Percentiles rank a stretch among this genome's conserved stretches.
Evolutionary conservation across 2,329 filamentous ascomycete genomes (phyloP).

Genomic region (Colletotrichum sp.): DNA sequence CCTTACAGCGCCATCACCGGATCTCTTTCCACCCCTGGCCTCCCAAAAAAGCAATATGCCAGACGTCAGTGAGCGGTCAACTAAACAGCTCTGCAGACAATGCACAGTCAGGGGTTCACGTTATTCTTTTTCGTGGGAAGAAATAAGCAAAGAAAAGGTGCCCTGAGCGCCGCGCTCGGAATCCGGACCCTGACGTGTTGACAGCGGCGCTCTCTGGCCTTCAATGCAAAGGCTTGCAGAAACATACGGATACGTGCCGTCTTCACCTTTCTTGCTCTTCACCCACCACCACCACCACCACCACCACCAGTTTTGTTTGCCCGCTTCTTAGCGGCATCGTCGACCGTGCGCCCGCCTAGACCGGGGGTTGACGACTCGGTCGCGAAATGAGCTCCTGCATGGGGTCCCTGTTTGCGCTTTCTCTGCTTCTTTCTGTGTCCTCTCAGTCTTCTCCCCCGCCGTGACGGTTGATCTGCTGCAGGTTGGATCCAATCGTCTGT

Average conservation of each 20-base stretch:
- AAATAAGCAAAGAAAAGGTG: neutral
- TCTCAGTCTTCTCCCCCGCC: neutral
- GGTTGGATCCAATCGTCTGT: neutral
- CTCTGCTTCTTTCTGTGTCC: neutral
- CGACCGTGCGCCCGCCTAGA: neutral
- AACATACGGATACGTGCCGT: neutral
- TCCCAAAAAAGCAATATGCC: neutral
- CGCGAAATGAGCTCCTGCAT: slow-evolving; percentile 11
- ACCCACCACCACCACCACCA: neutral
- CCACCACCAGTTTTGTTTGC: neutral
- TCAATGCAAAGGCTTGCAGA: neutral
- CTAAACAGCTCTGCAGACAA: neutral
- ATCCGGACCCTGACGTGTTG: neutral
- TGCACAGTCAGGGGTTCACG: neutral
- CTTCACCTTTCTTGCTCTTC: neutral
- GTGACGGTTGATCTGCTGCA: neutral
- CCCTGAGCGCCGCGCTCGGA: neutral
- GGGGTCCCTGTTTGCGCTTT: slow-evolving; percentile 2
- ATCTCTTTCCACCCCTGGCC: neutral
- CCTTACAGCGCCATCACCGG: neutral
- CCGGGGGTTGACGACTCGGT: neutral
- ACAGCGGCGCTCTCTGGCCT: neutral
- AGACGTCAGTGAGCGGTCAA: neutral
- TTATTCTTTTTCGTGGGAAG: neutral
- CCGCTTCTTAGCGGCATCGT: neutral